These are phyloP conservation scores for Arthrinium puccinioides DNA, from an alignment of 2,329 filamentous ascomycete species.

Conservation along the genomic window DNA sequence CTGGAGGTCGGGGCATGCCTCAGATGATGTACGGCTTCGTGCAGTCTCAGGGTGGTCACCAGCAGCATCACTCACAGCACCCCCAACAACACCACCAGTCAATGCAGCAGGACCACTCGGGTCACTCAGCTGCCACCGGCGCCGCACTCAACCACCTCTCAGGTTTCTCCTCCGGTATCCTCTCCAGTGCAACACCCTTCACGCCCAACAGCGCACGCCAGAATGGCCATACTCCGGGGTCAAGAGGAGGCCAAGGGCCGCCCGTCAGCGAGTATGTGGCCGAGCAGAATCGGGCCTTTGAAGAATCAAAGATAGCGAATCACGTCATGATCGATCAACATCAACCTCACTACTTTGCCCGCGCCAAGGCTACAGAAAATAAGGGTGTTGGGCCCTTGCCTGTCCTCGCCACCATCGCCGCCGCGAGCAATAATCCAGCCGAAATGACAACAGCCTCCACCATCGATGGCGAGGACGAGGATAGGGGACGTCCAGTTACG, in stretches of 20 bases:
- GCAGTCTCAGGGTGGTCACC: constrained; percentile 30
- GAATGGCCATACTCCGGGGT: constrained; percentile 46
- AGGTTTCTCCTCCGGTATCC: constrained; percentile 53
- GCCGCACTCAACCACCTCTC: constrained; percentile 49
- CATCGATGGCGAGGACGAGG: constrained; percentile 46
- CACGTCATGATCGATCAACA: constrained; percentile 63
- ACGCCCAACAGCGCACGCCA: constrained; percentile 44
- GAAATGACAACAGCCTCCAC: constrained; percentile 38
- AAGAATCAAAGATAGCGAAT: constrained; percentile 67
- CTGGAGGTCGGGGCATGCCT: constrained; percentile 47
- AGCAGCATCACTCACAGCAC: constrained; percentile 45
- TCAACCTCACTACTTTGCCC: constrained; percentile 64
- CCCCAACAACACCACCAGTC: constrained; percentile 53
- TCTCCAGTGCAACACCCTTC: constrained; percentile 59
- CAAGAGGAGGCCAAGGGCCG: constrained; percentile 44
- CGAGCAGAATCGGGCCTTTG: constrained; percentile 74
- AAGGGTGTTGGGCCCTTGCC: constrained; percentile 54
- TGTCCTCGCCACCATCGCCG: constrained; percentile 34
- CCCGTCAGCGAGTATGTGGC: constrained; percentile 69
- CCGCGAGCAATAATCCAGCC: constrained; percentile 12
- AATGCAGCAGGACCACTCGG: constrained; percentile 51
- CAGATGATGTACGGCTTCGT: constrained; percentile 60
- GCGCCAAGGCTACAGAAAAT: constrained; percentile 63
- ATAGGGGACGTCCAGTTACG: constrained; percentile 56
- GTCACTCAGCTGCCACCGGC: constrained; percentile 40